Evolutionary conservation across 2,329 filamentous ascomycete species (phyloP), one percentile per base, ranked within the genome.

Genomic region (Cadophora luteo-olivacea): DNA sequence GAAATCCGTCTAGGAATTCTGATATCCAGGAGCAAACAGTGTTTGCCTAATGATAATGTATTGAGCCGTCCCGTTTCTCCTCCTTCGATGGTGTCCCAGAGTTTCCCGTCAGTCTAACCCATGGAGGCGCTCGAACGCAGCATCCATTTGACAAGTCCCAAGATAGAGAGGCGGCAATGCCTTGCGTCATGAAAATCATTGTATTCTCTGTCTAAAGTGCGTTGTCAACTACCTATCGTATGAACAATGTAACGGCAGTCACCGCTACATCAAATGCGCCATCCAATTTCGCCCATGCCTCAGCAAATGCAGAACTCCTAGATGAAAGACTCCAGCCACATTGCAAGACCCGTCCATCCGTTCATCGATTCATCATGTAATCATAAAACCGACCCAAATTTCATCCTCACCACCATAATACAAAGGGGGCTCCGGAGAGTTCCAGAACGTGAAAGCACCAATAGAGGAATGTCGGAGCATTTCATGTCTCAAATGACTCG

Each of bases 401-500:
- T 11, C 33, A 24, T 24, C 33, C 9, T 41, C 57, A 45, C 29
- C 19, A 60, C 14, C 36, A 60, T 60, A 16, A 45, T 60, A 60
- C 57, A 60, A 25, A 58, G n/a, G 29, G 29, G 29, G 29, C 29
- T 29, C 19, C 8, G 29, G 29, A 29, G 29, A 49, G 2, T 22
- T 22, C 45, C 19, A 49, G 4, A 14, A n/a, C n/a, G 41, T n/a
- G 36, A 60, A 60, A 25, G 7, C 19, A 4, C 19, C 4, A 24
- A 22, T 9, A 11, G 36, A 14, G 11, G 9, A 22, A 25, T 5
- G 9, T 38, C 36, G 4, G 22, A 16, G 33, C 11, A 0, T 24
- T 4, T 19, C 1, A 24, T 8, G 33, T 16, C 36, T 66, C 63
- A 72, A 65, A 75, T 69, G 14, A 68, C 61, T 41, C 72, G 65